Conservation (phyloP, 768 basidiomycete genomes). For the Panellus pusillus region DNA sequence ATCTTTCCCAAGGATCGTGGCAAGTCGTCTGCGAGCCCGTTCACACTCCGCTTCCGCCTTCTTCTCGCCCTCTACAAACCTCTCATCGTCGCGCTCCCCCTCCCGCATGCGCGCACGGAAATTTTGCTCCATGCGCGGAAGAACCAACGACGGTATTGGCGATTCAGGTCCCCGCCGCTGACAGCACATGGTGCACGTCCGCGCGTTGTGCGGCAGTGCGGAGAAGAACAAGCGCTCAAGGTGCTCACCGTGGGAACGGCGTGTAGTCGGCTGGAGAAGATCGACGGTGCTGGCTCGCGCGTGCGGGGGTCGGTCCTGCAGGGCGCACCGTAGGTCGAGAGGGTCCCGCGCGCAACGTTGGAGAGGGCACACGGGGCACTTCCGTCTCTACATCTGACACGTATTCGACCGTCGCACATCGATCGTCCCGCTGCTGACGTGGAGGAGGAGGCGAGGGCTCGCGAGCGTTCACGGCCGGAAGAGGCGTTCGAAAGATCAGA, state of each 20-base stretch:
- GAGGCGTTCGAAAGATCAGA: slow-evolving; percentile 36
- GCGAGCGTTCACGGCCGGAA: slow-evolving; percentile 8
- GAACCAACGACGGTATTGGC: slow-evolving; percentile 23
- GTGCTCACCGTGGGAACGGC: slow-evolving; percentile 79
- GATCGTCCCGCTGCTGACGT: slow-evolving; percentile 4
- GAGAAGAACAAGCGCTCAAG: slow-evolving; percentile 83
- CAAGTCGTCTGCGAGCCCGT: slow-evolving; percentile 16
- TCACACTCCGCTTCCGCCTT: slow-evolving; percentile 27
- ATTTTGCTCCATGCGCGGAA: slow-evolving; percentile 14
- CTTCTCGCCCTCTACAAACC: slow-evolving; percentile 46
- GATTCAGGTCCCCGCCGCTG: slow-evolving; percentile 35
- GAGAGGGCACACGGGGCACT: slow-evolving; percentile 7
- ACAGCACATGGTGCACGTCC: slow-evolving; percentile 68
- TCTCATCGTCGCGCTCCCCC: slow-evolving; percentile 43
- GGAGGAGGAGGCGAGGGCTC: slow-evolving; percentile 12
- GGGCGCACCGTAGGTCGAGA: slow-evolving; percentile 6
- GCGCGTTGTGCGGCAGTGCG: slow-evolving; percentile 70
- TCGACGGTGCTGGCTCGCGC: slow-evolving; percentile 8
- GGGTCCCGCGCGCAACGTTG: slow-evolving; percentile 15
- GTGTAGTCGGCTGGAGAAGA: slow-evolving; percentile 32
- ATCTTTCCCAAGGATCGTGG: slow-evolving; percentile 24
- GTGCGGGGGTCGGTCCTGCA: neutral
- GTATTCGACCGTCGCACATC: slow-evolving; percentile 14
- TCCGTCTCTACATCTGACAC: slow-evolving; percentile 17
- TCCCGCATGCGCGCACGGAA: slow-evolving; percentile 17